Conservation (phyloP, 202 grass and related monocot species). For the Zoysia matrella region DNA sequence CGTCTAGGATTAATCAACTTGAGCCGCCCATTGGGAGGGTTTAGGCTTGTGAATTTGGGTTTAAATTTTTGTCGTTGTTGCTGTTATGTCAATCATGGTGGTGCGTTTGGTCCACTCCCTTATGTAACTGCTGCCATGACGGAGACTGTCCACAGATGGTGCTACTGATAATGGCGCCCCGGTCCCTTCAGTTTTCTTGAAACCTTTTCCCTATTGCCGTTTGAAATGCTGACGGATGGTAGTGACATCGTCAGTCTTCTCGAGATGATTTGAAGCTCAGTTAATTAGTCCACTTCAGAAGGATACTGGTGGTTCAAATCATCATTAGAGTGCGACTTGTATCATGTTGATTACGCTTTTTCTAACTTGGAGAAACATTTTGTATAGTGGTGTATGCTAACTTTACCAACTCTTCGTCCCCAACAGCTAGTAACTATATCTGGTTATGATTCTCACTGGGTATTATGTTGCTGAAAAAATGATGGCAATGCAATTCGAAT, state of each 20-base stretch:
- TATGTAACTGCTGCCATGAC: not conserved
- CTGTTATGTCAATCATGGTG: not conserved
- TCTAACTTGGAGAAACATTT: not conserved
- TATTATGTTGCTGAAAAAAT: not conserved
- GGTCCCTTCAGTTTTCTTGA: not conserved
- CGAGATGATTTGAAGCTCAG: not conserved
- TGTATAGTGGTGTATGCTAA: not conserved
- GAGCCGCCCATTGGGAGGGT: not conserved
- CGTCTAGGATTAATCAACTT: slow-evolving; percentile 32
- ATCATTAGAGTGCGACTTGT: slow-evolving; percentile 11
- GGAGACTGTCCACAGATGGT: not conserved
- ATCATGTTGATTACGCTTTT: not conserved
- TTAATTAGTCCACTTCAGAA: not conserved
- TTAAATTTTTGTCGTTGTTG: not conserved
- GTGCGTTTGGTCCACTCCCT: slow-evolving; percentile 6
- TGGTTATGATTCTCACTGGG: not conserved
- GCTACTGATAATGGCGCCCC: too few relatives aligned
- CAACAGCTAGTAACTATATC: not conserved
- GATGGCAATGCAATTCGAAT: not conserved
- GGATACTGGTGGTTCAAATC: not conserved
- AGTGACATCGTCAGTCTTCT: not conserved
- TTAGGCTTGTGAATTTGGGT: not conserved
- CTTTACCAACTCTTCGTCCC: slow-evolving; percentile 29
- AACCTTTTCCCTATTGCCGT: slow-evolving; percentile 6
- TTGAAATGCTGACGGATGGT: slow-evolving; percentile 15